Conservation (phyloP, 345 rosid genomes). For the Eutrema yunnanense region DNA sequence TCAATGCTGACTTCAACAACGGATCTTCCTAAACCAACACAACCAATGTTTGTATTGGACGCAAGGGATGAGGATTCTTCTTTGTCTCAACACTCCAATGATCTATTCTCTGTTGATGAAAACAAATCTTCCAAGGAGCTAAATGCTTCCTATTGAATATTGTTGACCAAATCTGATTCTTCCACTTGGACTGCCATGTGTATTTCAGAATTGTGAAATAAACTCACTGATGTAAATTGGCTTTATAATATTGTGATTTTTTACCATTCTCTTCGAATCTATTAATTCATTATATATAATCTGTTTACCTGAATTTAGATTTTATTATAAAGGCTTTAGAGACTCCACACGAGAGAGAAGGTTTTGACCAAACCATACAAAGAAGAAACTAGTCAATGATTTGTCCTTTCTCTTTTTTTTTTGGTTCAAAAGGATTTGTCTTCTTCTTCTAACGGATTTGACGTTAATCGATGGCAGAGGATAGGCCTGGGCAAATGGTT, state of each 20-base stretch:
- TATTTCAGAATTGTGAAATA: neutral
- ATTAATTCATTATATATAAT: no score
- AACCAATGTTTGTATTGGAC: conserved; percentile 23
- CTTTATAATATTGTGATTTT: neutral
- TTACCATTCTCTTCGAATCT: neutral
- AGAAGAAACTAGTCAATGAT: neutral
- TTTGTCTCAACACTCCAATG: conserved; percentile 17
- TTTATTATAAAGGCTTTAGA: neutral
- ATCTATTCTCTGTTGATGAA: conserved; percentile 12
- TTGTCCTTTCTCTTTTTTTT: no score
- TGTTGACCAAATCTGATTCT: neutral
- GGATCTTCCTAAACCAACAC: conserved; percentile 24
- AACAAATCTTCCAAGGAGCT: neutral
- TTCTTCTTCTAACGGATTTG: neutral
- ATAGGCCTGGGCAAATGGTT: no score
- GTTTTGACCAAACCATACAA: neutral
- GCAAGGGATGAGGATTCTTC: conserved; percentile 30
- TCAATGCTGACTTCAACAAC: conserved; percentile 22
- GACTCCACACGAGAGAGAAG: neutral
- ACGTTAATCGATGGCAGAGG: neutral
- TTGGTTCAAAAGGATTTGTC: neutral
- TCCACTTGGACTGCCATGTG: neutral
- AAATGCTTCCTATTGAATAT: conserved; percentile 2
- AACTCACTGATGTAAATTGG: neutral
- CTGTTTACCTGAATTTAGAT: no score